Percentiles rank a stretch among this genome's conserved stretches.
Conservation (phyloP, 2,329 filamentous ascomycete species). For the Trichothecium roseum region DNA sequence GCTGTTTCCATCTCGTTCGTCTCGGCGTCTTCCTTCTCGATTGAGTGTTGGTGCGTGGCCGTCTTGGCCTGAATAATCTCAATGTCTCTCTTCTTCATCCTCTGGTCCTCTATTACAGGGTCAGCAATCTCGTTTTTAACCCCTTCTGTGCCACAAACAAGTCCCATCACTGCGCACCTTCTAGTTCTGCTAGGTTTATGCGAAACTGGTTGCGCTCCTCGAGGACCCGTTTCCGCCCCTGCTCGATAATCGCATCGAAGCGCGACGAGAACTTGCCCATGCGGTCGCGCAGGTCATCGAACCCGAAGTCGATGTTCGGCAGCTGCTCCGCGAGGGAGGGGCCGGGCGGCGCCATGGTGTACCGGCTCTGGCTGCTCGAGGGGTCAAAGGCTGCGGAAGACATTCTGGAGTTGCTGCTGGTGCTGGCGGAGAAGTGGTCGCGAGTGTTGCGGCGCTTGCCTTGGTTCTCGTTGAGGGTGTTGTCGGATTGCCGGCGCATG, state of each 20-base stretch:
- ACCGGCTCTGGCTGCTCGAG: constrained; percentile 50
- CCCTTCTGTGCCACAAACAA: neutral
- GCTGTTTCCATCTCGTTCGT: constrained; percentile 62
- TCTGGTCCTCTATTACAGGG: constrained; percentile 65
- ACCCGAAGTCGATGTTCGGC: constrained; percentile 88
- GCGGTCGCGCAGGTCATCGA: constrained; percentile 87
- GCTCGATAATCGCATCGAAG: constrained; percentile 92
- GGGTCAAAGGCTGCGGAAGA: constrained; percentile 52
- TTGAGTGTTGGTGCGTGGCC: constrained; percentile 58
- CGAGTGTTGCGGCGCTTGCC: too few species aligned
- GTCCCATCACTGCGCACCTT: constrained; percentile 50
- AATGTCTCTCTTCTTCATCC: constrained; percentile 79
- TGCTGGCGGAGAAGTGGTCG: neutral
- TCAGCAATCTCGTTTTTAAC: neutral
- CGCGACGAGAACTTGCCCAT: constrained; percentile 86
- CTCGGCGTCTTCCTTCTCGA: constrained; percentile 69
- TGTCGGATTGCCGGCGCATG: too few species aligned
- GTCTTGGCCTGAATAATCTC: constrained; percentile 69
- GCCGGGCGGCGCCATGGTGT: constrained; percentile 45
- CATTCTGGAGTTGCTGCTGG: constrained; percentile 26
- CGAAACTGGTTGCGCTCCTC: constrained; percentile 93
- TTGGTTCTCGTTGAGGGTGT: too few species aligned
- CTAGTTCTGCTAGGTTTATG: constrained; percentile 78
- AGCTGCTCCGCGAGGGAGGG: constrained; percentile 68
- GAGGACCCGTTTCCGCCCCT: constrained; percentile 76